Base-by-base conservation (phyloP, 1,284 basidiomycete species). In the Ceratobasidium sp. region DNA sequence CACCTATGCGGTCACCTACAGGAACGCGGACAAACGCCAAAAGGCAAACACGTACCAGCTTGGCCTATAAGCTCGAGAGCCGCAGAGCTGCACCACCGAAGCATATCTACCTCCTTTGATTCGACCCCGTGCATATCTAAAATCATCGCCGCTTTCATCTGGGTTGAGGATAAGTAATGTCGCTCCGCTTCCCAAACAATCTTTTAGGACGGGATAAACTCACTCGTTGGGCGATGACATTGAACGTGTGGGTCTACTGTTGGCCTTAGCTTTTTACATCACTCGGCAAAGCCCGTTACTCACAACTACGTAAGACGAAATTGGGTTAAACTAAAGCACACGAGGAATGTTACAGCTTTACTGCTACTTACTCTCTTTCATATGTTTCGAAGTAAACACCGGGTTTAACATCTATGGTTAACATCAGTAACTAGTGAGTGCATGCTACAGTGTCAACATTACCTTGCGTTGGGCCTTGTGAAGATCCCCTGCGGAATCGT, bases 341-440 rank as follows among this genome's bases (percentile, higher is more conserved):
- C 6, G 22, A 7, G 25, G 7, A 27, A 22, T 15, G 25, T 20
- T 22, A 6, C 6, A 47, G n/a, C 45, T 20, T 3, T 25, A n/a
- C 22, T 22, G 29, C 0, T 17, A 43, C 62, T 32, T 34, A 67
- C 62, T 29, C 20, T 38, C 29, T 20, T 54, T 67, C 62, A 67
- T 67, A 20, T 67, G 62, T 45, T 67, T 67, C 2, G 50, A n/a
- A 20, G 62, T 54, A 22, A 67, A 67, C 10, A 67, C 62, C 2
- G 62, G 62, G 25, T 67, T 67, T 6, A 54, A 27, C 52, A 67
- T 54, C 62, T 67, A 31, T 15, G 22, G 6, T 7, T 50, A 15
- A 5, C 6, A 4, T 27, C 7, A 50, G 6, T 6, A 22, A 20
- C n/a, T n/a, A n/a, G n/a, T n/a, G n/a, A n/a, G n/a, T n/a, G n/a